Evolutionary conservation across 768 basidiomycete species (phyloP), one percentile per base, ranked within the genome.

Genomic region (Leccinellum albellum): DNA sequence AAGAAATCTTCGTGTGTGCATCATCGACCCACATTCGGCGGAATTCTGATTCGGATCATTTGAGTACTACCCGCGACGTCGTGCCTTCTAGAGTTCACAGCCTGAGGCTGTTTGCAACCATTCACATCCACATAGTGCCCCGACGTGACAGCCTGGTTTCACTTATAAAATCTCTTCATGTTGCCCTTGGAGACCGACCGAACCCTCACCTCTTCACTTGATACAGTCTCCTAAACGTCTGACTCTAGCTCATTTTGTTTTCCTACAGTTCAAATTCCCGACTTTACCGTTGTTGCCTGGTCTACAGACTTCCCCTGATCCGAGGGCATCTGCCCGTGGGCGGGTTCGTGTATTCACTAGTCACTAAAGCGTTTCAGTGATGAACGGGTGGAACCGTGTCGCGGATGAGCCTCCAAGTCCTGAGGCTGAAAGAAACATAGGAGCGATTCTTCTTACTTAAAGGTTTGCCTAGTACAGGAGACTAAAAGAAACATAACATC

Each of bases 51-150:
- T 32, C 32, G 32, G 32, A 32, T 32, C 32, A 32, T 32, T 13
- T 13, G 31, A 32, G 31, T 32, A 13, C 31, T 31, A 31, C 29
- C 29, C 29, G 29, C 29, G 9, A 31, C 29, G 29, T 31, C n/a
- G n/a, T n/a, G n/a, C n/a, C n/a, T n/a, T n/a, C n/a, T n/a, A n/a
- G n/a, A n/a, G n/a, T 28, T 28, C 9, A 8, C 29, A 8, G 29
- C 9, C 9, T 31, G 5, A 6, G 9, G 29, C 4, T n/a, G 29
- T 31, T 31, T 7, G 9, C 29, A 31, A 31, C 5, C 8, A 32
- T 32, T 32, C 32, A 32, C 29, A 68, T 37, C 66, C 66, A 68
- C 65, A 14, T n/a, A 32, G 29, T 26, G 35, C 50, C 46, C 65
- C 63, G 63, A 62, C 45, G 21, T 7, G 17, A 32, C 42, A 28